Evolutionary conservation across 768 basidiomycete genomes (phyloP).

Genomic region (Candolleomyces aberdarensis): DNA sequence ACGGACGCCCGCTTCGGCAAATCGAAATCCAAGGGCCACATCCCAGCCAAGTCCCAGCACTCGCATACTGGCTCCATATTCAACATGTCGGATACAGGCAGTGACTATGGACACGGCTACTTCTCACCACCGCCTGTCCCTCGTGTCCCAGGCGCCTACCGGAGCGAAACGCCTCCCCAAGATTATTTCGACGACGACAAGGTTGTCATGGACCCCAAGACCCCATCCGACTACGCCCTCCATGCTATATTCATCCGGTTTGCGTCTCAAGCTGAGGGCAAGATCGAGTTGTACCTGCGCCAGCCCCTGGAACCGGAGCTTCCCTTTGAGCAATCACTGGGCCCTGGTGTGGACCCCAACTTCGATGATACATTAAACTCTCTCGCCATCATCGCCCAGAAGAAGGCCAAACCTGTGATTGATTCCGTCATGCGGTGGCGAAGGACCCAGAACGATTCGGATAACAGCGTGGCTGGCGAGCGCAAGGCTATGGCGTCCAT

Average conservation of each 20-base stretch:
- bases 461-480: slow-evolving; percentile 54
- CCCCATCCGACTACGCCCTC: slow-evolving; percentile 84
- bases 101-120: slow-evolving; percentile 61
- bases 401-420: slow-evolving; percentile 78
- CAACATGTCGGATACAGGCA: slow-evolving; percentile 67
- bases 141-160: slow-evolving; percentile 63
- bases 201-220: slow-evolving; percentile 67
- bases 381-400: slow-evolving; percentile 82
- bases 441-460: slow-evolving; percentile 64
- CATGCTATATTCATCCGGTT: slow-evolving; percentile 89
- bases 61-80: slow-evolving; percentile 76
- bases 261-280: slow-evolving; percentile 72
- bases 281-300: slow-evolving; percentile 73
- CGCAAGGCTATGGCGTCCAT: slow-evolving; percentile 80
- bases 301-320: slow-evolving; percentile 67
- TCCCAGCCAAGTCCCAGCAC: slow-evolving; percentile 67
- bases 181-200: slow-evolving; percentile 66
- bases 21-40: slow-evolving; percentile 53
- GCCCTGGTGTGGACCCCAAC: slow-evolving; percentile 65
- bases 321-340: slow-evolving; percentile 64
- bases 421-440: slow-evolving; percentile 89
- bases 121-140: slow-evolving; percentile 78
- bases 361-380: slow-evolving; percentile 87
- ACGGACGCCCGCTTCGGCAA: slow-evolving; percentile 36
- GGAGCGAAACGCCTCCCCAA: slow-evolving; percentile 50